A percentile compares a stretch with the other conserved stretches of the same genome.
These are phyloP conservation scores for Ascochyta pisi DNA, from an alignment of 2,329 filamentous ascomycete species.

Conservation along the genomic window DNA sequence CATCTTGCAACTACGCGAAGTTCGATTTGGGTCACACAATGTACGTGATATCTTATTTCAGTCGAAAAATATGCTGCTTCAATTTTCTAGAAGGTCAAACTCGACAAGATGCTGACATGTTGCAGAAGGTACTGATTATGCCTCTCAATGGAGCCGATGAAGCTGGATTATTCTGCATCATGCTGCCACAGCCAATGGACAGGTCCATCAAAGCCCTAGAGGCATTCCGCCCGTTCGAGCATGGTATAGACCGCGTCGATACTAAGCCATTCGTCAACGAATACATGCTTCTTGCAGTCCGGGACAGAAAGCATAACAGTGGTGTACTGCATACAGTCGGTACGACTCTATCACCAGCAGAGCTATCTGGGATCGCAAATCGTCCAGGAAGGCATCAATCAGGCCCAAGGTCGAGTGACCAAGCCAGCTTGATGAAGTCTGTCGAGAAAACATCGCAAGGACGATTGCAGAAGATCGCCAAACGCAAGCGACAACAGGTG, in stretches of 20 bases:
- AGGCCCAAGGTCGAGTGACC: neutral
- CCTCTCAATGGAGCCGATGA: conserved; percentile 22
- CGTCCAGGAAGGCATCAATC: neutral
- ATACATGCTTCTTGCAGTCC: conserved; percentile 21
- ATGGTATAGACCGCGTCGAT: neutral
- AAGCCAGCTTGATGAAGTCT: neutral
- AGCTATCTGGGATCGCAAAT: neutral
- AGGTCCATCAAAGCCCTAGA: conserved; percentile 21
- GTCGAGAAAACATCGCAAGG: neutral
- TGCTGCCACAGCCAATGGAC: conserved; percentile 24
- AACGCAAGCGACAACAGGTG: neutral
- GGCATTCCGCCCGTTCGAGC: conserved; percentile 24
- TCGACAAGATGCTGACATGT: neutral
- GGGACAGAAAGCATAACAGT: conserved; percentile 14
- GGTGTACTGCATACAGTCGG: neutral
- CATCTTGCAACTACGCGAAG: conserved; percentile 25
- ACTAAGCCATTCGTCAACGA: conserved; percentile 18
- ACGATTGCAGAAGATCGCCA: neutral
- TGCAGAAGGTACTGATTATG: conserved; percentile 29
- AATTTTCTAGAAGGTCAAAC: no score
- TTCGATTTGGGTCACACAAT: conserved; percentile 4
- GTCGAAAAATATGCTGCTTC: neutral
- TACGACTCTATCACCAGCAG: neutral
- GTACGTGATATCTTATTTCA: neutral
- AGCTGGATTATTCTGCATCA: conserved; percentile 28